A percentile compares a stretch with the other conserved stretches of the same genome.
Evolutionary conservation across 495 filamentous ascomycete species (phyloP).

Genomic region (Hypoxylon fuscum): DNA sequence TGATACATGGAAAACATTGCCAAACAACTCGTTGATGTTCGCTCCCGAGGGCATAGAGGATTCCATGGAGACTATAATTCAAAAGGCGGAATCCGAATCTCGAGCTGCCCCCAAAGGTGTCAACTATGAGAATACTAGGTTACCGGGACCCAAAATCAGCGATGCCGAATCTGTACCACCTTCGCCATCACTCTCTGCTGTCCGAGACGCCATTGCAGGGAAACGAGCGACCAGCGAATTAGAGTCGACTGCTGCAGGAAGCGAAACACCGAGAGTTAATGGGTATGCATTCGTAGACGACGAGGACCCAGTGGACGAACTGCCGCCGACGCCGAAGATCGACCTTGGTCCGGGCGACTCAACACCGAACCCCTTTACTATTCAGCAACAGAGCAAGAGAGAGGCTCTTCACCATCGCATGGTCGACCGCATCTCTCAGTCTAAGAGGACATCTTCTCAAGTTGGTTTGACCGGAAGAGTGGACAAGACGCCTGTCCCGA

Average conservation of each 20-base stretch:
- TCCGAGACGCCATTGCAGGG: constrained; percentile 87
- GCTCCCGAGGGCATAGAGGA: constrained; percentile 77
- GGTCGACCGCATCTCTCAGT: constrained; percentile 84
- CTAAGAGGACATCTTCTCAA: constrained; percentile 65
- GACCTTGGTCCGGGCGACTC: constrained; percentile 67
- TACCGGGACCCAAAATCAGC: constrained; percentile 56
- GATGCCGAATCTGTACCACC: constrained; percentile 58
- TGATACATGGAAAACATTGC: constrained; percentile 75
- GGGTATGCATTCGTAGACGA: constrained; percentile 96
- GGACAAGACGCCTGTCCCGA: constrained; percentile 70
- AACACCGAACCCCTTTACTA: constrained; percentile 82
- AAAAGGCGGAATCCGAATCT: constrained; percentile 73
- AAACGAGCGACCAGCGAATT: constrained; percentile 69
- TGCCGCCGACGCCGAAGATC: constrained; percentile 44
- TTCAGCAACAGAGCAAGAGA: constrained; percentile 76
- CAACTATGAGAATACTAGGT: constrained; percentile 82
- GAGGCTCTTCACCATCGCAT: constrained; percentile 89
- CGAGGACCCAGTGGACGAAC: constrained; percentile 60
- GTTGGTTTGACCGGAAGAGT: constrained; percentile 63
- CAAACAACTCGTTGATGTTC: constrained; percentile 92
- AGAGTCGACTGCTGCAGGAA: constrained; percentile 68
- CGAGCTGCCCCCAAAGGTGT: constrained; percentile 80
- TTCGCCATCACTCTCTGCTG: constrained; percentile 84
- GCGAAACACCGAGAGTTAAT: constrained; percentile 86
- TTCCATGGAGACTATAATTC: constrained; percentile 67